phyloP scores from a whole-genome alignment of 768 basidiomycete species.

The Tricholoma furcatifolium region DNA sequence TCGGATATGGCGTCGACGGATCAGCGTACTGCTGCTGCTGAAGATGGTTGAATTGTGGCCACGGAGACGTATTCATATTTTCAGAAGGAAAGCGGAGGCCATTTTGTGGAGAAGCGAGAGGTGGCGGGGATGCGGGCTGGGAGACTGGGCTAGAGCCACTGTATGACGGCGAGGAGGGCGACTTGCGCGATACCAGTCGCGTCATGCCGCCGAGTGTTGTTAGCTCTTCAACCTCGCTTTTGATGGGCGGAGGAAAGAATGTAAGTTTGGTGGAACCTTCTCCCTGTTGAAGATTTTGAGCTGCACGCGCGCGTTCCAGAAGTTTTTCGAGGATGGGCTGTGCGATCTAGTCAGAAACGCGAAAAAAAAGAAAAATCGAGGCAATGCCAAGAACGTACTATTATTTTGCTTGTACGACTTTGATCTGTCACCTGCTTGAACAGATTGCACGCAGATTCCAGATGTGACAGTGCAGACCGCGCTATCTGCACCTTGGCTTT shows the following conservation, averaged over 20 bases:
- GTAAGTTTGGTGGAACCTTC: conserved; percentile 29
- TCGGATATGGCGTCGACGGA: conserved; percentile 13
- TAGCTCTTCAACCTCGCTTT: conserved; percentile 61
- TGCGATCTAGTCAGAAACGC: not conserved
- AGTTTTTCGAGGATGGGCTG: conserved; percentile 65
- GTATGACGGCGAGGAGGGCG: conserved; percentile 44
- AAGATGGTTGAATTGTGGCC: conserved; percentile 34
- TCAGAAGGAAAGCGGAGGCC: conserved; percentile 14
- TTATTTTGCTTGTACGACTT: conserved; percentile 54
- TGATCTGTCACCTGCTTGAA: conserved; percentile 56
- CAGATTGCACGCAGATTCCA: conserved; percentile 61
- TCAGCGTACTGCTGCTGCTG: conserved; percentile 33
- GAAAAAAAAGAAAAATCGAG: not conserved
- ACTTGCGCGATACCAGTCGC: conserved; percentile 54
- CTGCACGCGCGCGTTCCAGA: conserved; percentile 49
- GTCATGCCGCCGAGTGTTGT: conserved; percentile 64
- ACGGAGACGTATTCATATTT: conserved; percentile 18
- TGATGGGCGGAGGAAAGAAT: conserved; percentile 41
- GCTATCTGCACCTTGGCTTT: conserved; percentile 65
- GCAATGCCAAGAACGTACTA: conserved; percentile 40
- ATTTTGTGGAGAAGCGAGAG: conserved; percentile 21
- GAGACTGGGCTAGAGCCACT: conserved; percentile 42
- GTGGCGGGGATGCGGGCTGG: conserved; percentile 46
- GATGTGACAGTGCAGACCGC: conserved; percentile 62
- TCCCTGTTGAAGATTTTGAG: conserved; percentile 23